phyloP scores from a whole-genome alignment of 73 alveolate genomes.

The Symbiodinium natans region DNA sequence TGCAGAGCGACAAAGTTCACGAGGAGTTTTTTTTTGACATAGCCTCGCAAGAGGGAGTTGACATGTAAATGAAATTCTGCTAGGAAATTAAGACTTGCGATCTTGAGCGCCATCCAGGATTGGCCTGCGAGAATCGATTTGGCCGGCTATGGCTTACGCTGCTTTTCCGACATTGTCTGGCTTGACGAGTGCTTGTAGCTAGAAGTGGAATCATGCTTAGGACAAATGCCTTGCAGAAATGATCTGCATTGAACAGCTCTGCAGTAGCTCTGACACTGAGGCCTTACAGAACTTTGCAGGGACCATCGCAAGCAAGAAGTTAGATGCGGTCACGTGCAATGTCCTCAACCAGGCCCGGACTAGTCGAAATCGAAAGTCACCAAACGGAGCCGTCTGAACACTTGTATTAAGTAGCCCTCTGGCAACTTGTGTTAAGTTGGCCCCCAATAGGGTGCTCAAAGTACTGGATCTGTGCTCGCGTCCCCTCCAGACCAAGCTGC shows the following conservation, averaged over 20 bases:
- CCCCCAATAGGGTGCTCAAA: not conserved
- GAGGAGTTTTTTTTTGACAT: no score
- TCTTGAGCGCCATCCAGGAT: not conserved
- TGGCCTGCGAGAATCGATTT: not conserved
- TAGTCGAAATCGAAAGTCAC: no score
- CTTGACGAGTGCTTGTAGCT: not conserved
- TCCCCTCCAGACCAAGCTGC: constrained; percentile 19
- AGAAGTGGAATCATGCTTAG: not conserved
- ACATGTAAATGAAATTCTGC: not conserved
- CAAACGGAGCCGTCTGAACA: no score
- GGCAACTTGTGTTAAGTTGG: no score
- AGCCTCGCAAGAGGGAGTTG: no score
- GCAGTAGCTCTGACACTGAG: not conserved
- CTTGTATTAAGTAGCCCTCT: no score
- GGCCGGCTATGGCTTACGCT: constrained; percentile 1
- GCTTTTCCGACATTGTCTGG: not conserved
- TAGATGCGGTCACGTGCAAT: constrained; percentile 36
- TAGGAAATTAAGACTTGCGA: no score
- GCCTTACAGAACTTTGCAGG: not conserved
- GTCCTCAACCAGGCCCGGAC: not conserved
- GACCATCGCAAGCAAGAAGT: not conserved
- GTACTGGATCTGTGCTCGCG: not conserved
- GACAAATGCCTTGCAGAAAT: not conserved
- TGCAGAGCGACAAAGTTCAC: no score
- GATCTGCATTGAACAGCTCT: not conserved